These are phyloP conservation scores for Sclerotiophoma versabilis DNA, from an alignment of 2,329 filamentous ascomycete genomes.

Conservation along the genomic window DNA sequence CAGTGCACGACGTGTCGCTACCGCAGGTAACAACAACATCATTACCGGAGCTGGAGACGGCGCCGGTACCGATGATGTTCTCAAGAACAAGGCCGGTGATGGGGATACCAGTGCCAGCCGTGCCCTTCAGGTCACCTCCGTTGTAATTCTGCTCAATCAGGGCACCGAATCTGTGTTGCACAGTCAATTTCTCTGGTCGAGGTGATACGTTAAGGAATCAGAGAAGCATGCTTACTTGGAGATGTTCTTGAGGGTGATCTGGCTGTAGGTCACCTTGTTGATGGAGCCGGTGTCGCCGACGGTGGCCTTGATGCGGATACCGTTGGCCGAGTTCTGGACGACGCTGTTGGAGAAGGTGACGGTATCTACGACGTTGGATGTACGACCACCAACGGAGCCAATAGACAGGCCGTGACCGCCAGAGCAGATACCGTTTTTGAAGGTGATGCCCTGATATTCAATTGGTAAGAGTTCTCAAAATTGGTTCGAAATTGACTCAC, in stretches of 20 bases:
- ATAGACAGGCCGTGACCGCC: conserved; percentile 66
- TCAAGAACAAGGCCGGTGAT: conserved; percentile 53
- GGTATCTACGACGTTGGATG: conserved; percentile 61
- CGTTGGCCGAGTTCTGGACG: conserved; percentile 61
- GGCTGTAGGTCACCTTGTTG: conserved; percentile 55
- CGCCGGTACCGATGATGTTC: conserved; percentile 50
- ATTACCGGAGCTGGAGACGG: conserved; percentile 48
- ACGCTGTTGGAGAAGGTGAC: conserved; percentile 60
- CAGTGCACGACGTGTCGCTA: conserved; percentile 55
- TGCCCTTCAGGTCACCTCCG: conserved; percentile 53
- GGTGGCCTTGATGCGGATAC: conserved; percentile 65
- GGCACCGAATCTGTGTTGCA: conserved; percentile 48
- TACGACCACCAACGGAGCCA: conserved; percentile 63
- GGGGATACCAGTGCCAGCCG: conserved; percentile 56
- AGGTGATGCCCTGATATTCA: conserved; percentile 34
- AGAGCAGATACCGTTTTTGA: conserved; percentile 54
- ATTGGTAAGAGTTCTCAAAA: conserved; percentile 1
- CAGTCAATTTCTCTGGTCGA: neutral
- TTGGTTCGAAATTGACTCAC: conserved; percentile 15
- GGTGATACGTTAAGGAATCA: too few relatives aligned
- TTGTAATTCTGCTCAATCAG: conserved; percentile 62
- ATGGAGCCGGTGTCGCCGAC: conserved; percentile 60
- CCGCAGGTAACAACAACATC: conserved; percentile 64
- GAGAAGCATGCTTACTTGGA: conserved; percentile 42
- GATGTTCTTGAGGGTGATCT: conserved; percentile 55